Percentiles rank a stretch among this genome's conserved stretches.
phyloP scores from a whole-genome alignment of 257 asterid species.

The Eucommia ulmoides region DNA sequence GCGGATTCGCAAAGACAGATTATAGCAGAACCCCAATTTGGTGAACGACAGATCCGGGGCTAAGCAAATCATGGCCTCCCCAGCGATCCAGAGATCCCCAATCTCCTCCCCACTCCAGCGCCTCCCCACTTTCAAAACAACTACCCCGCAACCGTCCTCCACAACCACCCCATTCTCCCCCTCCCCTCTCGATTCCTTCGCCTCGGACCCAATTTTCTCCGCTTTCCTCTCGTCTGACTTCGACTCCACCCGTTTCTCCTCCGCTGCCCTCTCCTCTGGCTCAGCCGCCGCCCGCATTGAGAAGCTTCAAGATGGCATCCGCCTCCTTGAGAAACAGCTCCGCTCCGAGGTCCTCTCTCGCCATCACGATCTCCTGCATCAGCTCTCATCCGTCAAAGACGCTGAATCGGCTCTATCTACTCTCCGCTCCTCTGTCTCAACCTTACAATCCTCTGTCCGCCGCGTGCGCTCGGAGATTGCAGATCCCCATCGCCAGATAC shows the following conservation, averaged over 20 bases:
- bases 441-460: conserved; percentile 67
- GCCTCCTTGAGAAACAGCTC: conserved; percentile 66
- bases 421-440: conserved; percentile 61
- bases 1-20: too few species aligned
- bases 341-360: conserved; percentile 87
- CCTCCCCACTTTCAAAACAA: conserved; percentile 50
- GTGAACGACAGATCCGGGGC: too few species aligned
- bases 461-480: conserved; percentile 70
- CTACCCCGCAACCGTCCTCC: conserved; percentile 16
- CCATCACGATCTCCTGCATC: conserved; percentile 69
- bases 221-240: conserved; percentile 78
- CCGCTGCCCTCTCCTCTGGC: conserved; percentile 93
- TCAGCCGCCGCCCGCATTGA: conserved; percentile 93
- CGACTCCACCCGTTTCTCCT: conserved; percentile 81
- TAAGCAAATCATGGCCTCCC: conserved; percentile 49
- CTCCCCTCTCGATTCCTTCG: conserved; percentile 46
- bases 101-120: conserved; percentile 64
- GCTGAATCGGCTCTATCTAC: conserved; percentile 68
- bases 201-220: conserved; percentile 78
- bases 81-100: conserved; percentile 32
- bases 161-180: conserved; percentile 14
- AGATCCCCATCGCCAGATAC: conserved; percentile 59
- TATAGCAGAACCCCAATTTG: too few species aligned
- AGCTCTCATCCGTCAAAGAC: conserved; percentile 68
- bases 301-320: conserved; percentile 80